Evolutionary conservation across 441 rosid genomes (phyloP).

Genomic region (Croton setiger): DNA sequence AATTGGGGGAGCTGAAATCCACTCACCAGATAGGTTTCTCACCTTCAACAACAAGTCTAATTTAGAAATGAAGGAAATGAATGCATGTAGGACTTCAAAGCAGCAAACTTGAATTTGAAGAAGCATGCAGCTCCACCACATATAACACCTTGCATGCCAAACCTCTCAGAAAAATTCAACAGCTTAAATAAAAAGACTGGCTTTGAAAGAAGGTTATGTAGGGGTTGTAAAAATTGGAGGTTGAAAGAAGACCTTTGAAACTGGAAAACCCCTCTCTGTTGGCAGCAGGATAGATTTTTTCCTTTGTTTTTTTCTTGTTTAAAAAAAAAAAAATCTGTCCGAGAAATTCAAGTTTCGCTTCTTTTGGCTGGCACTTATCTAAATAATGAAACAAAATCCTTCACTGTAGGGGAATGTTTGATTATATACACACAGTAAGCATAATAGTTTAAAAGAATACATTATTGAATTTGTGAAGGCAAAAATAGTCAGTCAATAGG

Average conservation of each 20-base stretch:
- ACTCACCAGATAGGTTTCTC: slow-evolving; percentile 64
- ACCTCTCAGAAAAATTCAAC: neutral
- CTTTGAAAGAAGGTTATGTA: neutral
- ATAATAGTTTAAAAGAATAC: neutral
- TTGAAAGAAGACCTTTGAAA: neutral
- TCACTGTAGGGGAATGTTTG: neutral
- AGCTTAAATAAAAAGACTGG: neutral
- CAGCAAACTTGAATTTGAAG: neutral
- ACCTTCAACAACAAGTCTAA: slow-evolving; percentile 41
- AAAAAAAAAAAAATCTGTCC: no score
- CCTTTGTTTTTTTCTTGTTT: neutral
- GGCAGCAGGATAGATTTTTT: neutral
- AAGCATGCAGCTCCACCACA: neutral
- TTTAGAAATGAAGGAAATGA: neutral
- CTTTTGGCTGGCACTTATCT: neutral
- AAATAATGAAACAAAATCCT: no score
- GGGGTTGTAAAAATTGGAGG: neutral
- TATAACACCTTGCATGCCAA: neutral
- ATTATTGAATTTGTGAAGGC: neutral
- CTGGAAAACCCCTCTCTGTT: neutral
- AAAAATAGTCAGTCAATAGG: neutral
- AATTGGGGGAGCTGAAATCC: slow-evolving; percentile 85
- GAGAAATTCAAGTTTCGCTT: neutral
- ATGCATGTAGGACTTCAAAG: neutral
- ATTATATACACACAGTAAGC: neutral